Evolutionary conservation across 179 eudicot species (phyloP).

Genomic region (Vitellaria paradoxa): DNA sequence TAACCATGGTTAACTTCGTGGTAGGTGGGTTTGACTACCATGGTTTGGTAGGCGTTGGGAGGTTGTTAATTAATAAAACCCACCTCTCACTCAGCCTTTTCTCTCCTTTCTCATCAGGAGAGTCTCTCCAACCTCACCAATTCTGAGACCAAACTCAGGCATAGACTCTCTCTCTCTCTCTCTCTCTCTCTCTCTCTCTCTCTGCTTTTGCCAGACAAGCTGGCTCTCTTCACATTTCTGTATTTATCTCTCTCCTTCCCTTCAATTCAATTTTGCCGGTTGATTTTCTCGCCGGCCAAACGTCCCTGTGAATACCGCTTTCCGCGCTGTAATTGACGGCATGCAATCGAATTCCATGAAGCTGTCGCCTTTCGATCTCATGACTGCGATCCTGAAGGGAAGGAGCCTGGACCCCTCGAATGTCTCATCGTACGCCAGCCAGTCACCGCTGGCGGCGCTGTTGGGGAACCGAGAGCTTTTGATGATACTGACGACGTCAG

Average conservation of each 20-base stretch:
- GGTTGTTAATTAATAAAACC: slow-evolving; percentile 4
- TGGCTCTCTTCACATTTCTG: background rate
- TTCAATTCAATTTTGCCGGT: background rate
- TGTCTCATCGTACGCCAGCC: slow-evolving; percentile 27
- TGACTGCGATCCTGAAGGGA: slow-evolving; percentile 57
- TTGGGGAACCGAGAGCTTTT: slow-evolving; percentile 50
- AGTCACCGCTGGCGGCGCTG: slow-evolving; percentile 36
- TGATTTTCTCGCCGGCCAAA: slow-evolving; percentile 2
- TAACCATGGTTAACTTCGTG: slow-evolving; percentile 23
- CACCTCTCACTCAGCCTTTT: background rate
- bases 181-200: slow-evolving; percentile 17
- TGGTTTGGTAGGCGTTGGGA: slow-evolving; percentile 17
- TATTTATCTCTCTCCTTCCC: background rate
- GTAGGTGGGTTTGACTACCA: slow-evolving; percentile 17
- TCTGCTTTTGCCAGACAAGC: background rate
- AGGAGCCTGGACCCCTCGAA: slow-evolving; percentile 49
- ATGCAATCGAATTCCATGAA: slow-evolving; percentile 67
- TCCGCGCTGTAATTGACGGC: background rate
- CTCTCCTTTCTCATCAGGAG: background rate
- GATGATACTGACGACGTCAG: slow-evolving; percentile 51
- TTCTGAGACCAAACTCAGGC: background rate
- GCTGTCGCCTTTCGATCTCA: slow-evolving; percentile 70
- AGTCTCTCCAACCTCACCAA: slow-evolving; percentile 18
- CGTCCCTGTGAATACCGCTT: slow-evolving; percentile 11
- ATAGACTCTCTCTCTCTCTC: background rate